phyloP scores from a whole-genome alignment of 257 asterid species.

The Hygrophila difformis region DNA sequence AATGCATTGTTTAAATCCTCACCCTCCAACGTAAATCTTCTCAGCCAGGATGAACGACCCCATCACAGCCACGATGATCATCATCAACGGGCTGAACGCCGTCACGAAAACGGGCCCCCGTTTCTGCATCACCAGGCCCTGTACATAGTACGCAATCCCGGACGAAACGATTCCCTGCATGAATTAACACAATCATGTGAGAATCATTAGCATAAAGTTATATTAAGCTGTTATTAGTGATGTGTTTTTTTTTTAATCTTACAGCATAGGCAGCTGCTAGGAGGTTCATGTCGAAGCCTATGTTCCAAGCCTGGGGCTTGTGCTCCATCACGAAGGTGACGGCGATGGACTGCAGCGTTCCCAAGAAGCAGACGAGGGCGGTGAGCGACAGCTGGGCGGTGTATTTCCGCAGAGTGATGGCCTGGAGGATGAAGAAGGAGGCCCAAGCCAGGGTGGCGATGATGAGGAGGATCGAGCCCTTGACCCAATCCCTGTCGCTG shows the following conservation, averaged over 20 bases:
- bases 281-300: constrained; percentile 82
- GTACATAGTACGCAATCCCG: constrained; percentile 84
- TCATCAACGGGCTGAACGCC: constrained; percentile 88
- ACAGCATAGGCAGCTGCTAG: constrained; percentile 96
- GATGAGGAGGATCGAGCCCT: constrained; percentile 78
- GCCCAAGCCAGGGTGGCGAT: constrained; percentile 92
- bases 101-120: constrained; percentile 83
- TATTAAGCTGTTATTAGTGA: too few species aligned
- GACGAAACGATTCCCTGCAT: constrained; percentile 84
- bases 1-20: background rate
- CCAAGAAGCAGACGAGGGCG: constrained; percentile 73
- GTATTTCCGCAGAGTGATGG: constrained; percentile 52
- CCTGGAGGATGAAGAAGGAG: constrained; percentile 81
- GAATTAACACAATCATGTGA: background rate
- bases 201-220: background rate
- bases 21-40: constrained; percentile 82
- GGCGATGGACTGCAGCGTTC: constrained; percentile 76
- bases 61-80: constrained; percentile 84
- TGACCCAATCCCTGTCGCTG: constrained; percentile 67
- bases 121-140: constrained; percentile 76
- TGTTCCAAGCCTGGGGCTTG: constrained; percentile 56
- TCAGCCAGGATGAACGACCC: constrained; percentile 85
- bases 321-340: constrained; percentile 80
- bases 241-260: constrained; percentile 22
- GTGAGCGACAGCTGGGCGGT: constrained; percentile 74